Evolutionary conservation across 2,329 filamentous ascomycete species (phyloP), one percentile per base, ranked within the genome.

Genomic region (Trichoderma simmonsii): DNA sequence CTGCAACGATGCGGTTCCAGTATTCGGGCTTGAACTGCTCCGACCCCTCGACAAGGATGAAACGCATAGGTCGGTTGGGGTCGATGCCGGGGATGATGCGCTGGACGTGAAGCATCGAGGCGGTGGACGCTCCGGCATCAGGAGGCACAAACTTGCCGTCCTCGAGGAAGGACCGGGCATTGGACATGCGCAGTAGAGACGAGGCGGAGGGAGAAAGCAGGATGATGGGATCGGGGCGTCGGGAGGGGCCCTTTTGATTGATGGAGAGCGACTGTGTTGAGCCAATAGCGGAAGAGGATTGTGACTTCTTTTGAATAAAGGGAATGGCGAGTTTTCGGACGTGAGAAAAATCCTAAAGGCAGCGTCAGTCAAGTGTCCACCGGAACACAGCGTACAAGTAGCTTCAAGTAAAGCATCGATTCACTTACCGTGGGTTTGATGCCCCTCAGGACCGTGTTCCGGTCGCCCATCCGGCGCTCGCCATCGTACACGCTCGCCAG

Each of bases 21-120:
- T 98, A 98, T 80, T 98, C 95, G 0, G 96, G 96, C 81, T 97
- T 97, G 88, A 99, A 99, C 81, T 96, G 92, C 79, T 97, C 92
- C 0, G 95, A 93, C 21, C 91, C 92, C 81, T 99, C 96, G 69
- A 98, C 95, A 51, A 99, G 90, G 79, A 98, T 97, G 85, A 99
- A 99, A 61, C 95, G 93, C 78, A 96, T 90, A 1, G 94, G 91
- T 18, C 92, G 90, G 68, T 86, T 84, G 3, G 91, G 85, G 78
- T 93, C 90, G 75, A 96, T 87, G 54, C 86, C 85, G 71, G 92
- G 93, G 76, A 98, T 88, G 21, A 88, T 83, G 59, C 96, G 94
- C 73, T 90, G 91, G 74, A 98, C 91, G 80, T 97, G 93, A 71
- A 98, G 88, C 84, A 98, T 94, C 76, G 93, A 94, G 59, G 91